These are phyloP conservation scores for Gracilaria caudata DNA, from an alignment of 23 red algal species.

Conservation along the genomic window DNA sequence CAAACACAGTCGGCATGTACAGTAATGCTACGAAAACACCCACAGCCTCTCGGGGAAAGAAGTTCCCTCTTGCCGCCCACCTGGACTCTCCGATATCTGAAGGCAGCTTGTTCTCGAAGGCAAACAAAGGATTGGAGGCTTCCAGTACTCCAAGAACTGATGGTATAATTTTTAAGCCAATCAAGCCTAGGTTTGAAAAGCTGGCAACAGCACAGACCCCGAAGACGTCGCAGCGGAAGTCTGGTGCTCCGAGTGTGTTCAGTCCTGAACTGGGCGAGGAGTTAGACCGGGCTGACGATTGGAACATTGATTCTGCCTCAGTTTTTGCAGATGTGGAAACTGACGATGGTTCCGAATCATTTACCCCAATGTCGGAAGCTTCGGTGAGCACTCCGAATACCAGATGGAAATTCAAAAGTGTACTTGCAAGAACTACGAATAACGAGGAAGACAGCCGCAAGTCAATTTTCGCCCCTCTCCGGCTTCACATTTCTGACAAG, in stretches of 20 bases:
- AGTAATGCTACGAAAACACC: background rate
- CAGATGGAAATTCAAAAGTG: constrained; percentile 16
- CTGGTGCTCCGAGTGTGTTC: constrained; percentile 28
- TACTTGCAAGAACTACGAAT: background rate
- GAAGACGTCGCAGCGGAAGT: background rate
- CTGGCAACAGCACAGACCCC: constrained; percentile 17
- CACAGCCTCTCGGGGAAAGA: background rate
- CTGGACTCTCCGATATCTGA: constrained; percentile 17
- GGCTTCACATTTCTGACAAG: background rate
- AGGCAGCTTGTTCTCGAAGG: background rate
- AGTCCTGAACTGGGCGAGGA: constrained; percentile 41
- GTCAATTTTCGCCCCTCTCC: constrained; percentile 13
- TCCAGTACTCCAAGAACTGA: background rate
- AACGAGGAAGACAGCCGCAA: background rate
- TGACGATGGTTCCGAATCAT: background rate
- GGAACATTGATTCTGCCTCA: constrained; percentile 38
- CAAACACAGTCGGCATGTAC: background rate
- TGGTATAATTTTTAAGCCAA: constrained; percentile 51
- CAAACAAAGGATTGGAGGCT: background rate
- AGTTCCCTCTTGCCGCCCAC: background rate
- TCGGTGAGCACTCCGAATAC: background rate
- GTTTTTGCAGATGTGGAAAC: constrained; percentile 64
- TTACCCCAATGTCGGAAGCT: constrained; percentile 4
- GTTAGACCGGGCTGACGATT: constrained; percentile 1
- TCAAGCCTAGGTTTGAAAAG: constrained; percentile 51